These are phyloP conservation scores for Syzygium aromaticum DNA, from an alignment of 345 rosid species.

Conservation along the genomic window DNA sequence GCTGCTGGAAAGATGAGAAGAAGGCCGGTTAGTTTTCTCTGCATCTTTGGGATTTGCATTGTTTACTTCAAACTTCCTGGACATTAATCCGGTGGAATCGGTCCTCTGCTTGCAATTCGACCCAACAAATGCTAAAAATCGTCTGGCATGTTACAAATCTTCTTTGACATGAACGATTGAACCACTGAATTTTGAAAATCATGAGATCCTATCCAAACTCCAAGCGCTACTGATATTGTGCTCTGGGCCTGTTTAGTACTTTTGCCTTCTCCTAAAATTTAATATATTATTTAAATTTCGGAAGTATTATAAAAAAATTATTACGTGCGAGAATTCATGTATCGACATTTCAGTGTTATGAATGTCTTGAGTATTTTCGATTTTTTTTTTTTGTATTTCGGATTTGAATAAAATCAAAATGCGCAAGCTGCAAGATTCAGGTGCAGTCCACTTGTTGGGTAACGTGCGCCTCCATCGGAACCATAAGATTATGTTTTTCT, in stretches of 20 bases:
- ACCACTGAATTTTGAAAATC: not conserved
- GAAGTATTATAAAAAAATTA: no score
- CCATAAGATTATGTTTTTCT: no score
- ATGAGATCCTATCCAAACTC: not conserved
- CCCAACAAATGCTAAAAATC: not conserved
- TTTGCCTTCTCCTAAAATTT: not conserved
- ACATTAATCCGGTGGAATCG: not conserved
- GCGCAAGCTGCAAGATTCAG: no score
- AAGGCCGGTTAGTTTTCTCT: not conserved
- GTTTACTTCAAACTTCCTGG: not conserved
- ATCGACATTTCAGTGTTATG: no score
- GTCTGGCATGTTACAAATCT: not conserved
- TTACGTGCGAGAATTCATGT: no score
- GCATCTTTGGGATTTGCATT: not conserved
- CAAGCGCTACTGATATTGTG: not conserved
- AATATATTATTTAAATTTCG: not conserved
- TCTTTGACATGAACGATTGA: not conserved
- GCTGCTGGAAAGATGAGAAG: not conserved
- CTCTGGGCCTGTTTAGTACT: not conserved
- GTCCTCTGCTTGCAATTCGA: not conserved
- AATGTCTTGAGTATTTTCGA: no score
- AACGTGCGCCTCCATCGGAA: no score
- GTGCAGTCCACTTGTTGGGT: no score
- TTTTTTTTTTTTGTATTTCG: no score
- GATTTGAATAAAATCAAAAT: no score